A percentile compares a stretch with the other conserved stretches of the same genome.
These are phyloP conservation scores for Phytopythium chamaehyphon DNA, from an alignment of 352 stramenopile species.

Conservation along the genomic window DNA sequence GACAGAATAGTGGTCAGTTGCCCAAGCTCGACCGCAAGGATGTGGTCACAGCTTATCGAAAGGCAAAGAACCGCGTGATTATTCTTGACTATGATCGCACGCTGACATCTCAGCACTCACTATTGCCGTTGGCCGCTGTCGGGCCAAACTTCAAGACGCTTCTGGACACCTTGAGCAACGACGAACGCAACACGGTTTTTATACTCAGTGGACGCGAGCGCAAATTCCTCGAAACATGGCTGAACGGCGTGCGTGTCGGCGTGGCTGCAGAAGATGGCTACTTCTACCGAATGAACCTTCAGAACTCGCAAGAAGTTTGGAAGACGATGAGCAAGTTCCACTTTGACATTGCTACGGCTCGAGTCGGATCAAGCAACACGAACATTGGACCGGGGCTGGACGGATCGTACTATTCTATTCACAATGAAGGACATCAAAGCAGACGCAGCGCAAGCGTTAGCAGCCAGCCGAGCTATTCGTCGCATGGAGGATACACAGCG, in stretches of 20 bases:
- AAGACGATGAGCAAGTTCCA: conserved; percentile 87
- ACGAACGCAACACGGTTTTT: conserved; percentile 73
- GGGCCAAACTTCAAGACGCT: conserved; percentile 74
- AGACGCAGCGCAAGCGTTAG: conserved; percentile 40
- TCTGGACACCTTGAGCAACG: conserved; percentile 60
- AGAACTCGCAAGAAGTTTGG: conserved; percentile 64
- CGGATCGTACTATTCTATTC: conserved; percentile 22
- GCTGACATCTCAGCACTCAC: conserved; percentile 67
- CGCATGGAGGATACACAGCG: conserved; percentile 19
- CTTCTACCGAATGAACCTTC: conserved; percentile 79
- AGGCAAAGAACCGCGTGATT: conserved; percentile 75
- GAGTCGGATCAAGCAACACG: conserved; percentile 18
- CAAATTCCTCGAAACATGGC: conserved; percentile 89
- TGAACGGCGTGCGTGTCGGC: conserved; percentile 65
- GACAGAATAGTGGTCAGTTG: conserved; percentile 37
- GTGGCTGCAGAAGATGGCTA: conserved; percentile 75
- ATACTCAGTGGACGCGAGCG: conserved; percentile 73
- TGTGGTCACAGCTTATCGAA: conserved; percentile 65
- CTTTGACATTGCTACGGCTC: conserved; percentile 46
- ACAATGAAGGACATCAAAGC: conserved; percentile 30
- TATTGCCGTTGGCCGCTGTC: conserved; percentile 75
- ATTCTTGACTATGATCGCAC: conserved; percentile 89
- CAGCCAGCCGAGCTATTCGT: conserved; percentile 35
- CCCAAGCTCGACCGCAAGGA: conserved; percentile 54
- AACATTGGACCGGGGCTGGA: conserved; percentile 23